Conservation (phyloP, 345 rosid genomes). For the Eucalyptus curtisii region DNA sequence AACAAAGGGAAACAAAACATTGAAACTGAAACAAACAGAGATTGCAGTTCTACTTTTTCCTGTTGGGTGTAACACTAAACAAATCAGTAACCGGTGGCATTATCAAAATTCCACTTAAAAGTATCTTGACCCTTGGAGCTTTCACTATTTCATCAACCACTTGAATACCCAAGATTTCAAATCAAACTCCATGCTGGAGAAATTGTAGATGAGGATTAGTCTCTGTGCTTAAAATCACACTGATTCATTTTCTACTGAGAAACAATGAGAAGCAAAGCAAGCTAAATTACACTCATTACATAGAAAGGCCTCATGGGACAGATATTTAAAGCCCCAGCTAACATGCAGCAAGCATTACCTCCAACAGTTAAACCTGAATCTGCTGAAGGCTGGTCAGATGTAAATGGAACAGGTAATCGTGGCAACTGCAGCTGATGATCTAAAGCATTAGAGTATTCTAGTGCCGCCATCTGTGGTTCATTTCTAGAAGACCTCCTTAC, state of each 20-base stretch:
- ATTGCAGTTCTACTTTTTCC: not conserved
- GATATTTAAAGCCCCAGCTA: not conserved
- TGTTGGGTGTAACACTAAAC: not conserved
- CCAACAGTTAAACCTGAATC: conserved; percentile 40
- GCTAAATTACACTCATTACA: not conserved
- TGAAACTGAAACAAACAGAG: not conserved
- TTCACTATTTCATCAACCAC: not conserved
- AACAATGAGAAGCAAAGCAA: not conserved
- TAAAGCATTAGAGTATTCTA: conserved; percentile 28
- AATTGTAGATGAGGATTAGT: not conserved
- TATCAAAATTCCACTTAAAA: not conserved
- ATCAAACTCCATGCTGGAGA: not conserved
- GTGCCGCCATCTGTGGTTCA: conserved; percentile 32
- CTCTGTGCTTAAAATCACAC: not conserved
- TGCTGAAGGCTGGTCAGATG: conserved; percentile 37
- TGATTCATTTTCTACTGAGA: not conserved
- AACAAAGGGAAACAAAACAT: not conserved
- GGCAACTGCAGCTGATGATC: conserved; percentile 48
- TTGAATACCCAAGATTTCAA: not conserved
- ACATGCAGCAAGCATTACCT: conserved; percentile 18
- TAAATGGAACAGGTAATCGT: conserved; percentile 30
- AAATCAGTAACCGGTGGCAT: not conserved
- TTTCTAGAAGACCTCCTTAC: conserved; percentile 34
- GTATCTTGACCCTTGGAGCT: not conserved
- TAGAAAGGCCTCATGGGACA: not conserved